Base-by-base conservation (phyloP, 768 basidiomycete species). In the Leccinellum luteum region DNA sequence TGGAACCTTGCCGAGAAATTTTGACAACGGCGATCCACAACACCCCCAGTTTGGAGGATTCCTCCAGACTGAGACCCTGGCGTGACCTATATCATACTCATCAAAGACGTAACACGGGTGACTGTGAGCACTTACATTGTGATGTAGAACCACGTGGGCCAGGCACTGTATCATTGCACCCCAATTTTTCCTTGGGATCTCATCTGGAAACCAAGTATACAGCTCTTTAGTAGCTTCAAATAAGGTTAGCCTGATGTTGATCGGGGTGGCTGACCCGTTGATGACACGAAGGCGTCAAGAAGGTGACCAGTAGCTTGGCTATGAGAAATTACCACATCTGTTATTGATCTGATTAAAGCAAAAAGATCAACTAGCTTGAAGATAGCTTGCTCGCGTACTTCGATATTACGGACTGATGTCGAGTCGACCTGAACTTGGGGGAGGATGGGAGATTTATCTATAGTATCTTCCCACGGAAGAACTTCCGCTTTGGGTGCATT, bases 401-500 rank as follows among this genome's bases (percentile, higher is more conserved):
- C 28, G 28, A 5, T 28, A 7, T 28, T 28, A 7, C 28, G 8
- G 28, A 28, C 6, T 7, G 7, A 19, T 43, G 41, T 43, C 19
- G 19, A 45, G 23, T 35, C 7, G 15, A 35, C 15, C 28, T 28
- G 28, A 28, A 28, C 28, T 28, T 28, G 3, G 28, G 6, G 6
- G 6, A 28, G 6, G 28, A 7, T 6, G 28, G 6, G 28, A 25
- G 32, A 6, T 6, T 4, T 32, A 32, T 31, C 31, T 31, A 13
- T 14, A 34, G 5, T 28, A 34, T 12, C 44, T 47, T 63, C 60
- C 55, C 60, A 63, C 60, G 51, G 45, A 47, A 27, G 13, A 15
- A 32, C 9, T 48, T 58, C 61, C 54, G 8, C 56, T 44, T 62
- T 62, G 47, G 60, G 63, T 27, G 31, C 31, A 6, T 55, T 56